Percentiles rank a stretch among this genome's conserved stretches.
Evolutionary conservation across 768 basidiomycete species (phyloP).

Genomic region (Boletales sp.): DNA sequence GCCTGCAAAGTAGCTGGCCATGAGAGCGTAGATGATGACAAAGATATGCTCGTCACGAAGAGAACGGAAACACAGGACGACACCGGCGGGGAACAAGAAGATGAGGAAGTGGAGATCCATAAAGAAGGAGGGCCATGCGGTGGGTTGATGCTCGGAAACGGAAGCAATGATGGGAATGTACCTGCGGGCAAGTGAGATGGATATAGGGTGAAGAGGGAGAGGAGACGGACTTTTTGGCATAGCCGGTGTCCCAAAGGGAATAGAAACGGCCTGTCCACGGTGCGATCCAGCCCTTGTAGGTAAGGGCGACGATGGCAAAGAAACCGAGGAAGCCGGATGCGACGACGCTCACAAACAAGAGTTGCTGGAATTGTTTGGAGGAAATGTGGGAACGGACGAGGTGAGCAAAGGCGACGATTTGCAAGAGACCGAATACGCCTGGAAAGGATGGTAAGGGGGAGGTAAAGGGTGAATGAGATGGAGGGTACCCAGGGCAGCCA

Average conservation of each 20-base stretch:
- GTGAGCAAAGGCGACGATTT: constrained; percentile 92
- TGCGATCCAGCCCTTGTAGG: constrained; percentile 92
- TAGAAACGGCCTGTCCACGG: constrained; percentile 99
- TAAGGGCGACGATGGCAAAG: constrained; percentile 71
- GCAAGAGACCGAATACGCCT: constrained; percentile 95
- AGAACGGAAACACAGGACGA: constrained; percentile 89
- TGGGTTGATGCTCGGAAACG: constrained; percentile 98
- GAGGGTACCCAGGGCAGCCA: constrained; percentile 85
- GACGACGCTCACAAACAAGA: constrained; percentile 70
- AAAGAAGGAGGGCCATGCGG: constrained; percentile 99
- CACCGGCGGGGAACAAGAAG: constrained; percentile 96
- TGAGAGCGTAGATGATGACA: constrained; percentile 94
- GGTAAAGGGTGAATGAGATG: neutral
- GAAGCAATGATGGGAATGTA: constrained; percentile 98
- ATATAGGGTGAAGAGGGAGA: constrained; percentile 1
- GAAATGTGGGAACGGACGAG: constrained; percentile 87
- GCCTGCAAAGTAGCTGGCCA: constrained; percentile 97
- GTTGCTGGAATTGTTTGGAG: constrained; percentile 85
- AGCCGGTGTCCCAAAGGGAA: constrained; percentile 98
- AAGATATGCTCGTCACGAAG: constrained; percentile 97
- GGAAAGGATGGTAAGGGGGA: constrained; percentile 9
- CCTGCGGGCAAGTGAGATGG: constrained; percentile 42
- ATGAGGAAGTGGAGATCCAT: constrained; percentile 99
- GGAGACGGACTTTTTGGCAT: constrained; percentile 83
- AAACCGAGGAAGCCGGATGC: constrained; percentile 69